Conservation (phyloP, 768 basidiomycete species). For the Termitomyces heimii region DNA sequence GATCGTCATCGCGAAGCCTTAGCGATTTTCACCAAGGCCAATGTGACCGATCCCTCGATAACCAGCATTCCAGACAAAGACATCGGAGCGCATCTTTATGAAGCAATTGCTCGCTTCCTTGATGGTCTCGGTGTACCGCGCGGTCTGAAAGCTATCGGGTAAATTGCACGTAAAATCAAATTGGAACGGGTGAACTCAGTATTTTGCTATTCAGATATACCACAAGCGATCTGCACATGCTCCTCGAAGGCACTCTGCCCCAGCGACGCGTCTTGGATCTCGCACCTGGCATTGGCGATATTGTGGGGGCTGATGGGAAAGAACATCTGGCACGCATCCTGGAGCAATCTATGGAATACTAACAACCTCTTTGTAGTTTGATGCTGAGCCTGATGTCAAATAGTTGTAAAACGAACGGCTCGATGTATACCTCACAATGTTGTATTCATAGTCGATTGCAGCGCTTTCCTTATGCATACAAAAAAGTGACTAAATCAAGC, state of each 20-base stretch:
- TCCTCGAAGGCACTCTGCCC: constrained; percentile 90
- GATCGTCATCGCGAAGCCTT: constrained; percentile 87
- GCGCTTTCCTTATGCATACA: neutral
- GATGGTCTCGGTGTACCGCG: constrained; percentile 81
- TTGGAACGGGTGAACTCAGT: neutral
- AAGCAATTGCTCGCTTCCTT: constrained; percentile 85
- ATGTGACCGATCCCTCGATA: constrained; percentile 63
- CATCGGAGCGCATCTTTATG: constrained; percentile 72
- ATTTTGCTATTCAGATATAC: constrained; percentile 41
- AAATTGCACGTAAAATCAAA: constrained; percentile 10
- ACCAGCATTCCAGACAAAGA: constrained; percentile 72
- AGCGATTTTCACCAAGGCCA: constrained; percentile 71
- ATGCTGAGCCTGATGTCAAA: constrained; percentile 6
- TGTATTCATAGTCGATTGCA: neutral
- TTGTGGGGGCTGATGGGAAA: constrained; percentile 76
- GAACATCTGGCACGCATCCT: constrained; percentile 81
- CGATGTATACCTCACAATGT: neutral
- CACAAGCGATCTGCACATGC: constrained; percentile 54
- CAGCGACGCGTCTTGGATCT: constrained; percentile 90
- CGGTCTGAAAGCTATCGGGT: constrained; percentile 77
- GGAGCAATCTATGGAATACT: constrained; percentile 76
- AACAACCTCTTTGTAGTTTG: neutral
- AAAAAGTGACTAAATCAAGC: neutral
- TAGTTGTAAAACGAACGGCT: neutral
- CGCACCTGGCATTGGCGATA: constrained; percentile 84